phyloP scores from a whole-genome alignment of 192 early-diverging fungal species.

The Fimicolochytrium jonesii region DNA sequence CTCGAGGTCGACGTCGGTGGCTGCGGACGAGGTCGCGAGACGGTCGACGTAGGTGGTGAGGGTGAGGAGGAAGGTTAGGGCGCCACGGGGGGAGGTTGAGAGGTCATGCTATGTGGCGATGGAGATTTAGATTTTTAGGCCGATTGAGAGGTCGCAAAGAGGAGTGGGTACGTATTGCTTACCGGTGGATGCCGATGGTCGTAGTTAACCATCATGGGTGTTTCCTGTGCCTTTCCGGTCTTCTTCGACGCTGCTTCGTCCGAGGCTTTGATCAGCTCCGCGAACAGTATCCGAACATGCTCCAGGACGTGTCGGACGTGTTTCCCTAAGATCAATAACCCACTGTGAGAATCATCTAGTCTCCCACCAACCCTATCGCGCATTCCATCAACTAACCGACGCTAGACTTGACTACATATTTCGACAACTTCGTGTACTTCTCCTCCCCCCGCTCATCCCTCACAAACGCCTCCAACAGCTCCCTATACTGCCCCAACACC shows the following conservation, averaged over 20 bases:
- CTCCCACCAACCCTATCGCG: neutral
- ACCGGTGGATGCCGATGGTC: constrained; percentile 1
- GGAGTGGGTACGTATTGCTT: too few relatives aligned
- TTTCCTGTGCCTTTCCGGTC: neutral
- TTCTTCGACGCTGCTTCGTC: neutral
- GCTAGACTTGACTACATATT: neutral
- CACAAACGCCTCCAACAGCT: neutral
- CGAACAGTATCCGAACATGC: constrained; percentile 19
- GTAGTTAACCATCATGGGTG: constrained; percentile 3
- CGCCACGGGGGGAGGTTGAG: neutral
- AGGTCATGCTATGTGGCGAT: neutral
- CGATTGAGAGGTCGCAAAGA: neutral
- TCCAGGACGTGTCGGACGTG: constrained; percentile 28
- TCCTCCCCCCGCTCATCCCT: neutral
- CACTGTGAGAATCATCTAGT: neutral
- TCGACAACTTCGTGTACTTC: neutral
- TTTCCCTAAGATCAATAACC: constrained; percentile 9
- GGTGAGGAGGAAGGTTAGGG: neutral
- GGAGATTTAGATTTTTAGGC: neutral
- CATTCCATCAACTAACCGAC: neutral
- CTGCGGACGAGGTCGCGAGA: neutral
- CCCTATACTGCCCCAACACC: neutral
- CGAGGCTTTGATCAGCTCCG: neutral
- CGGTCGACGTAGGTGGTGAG: neutral
- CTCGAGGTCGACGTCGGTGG: neutral